Evolutionary conservation across 306 rosid species (phyloP), one percentile per base, ranked within the genome.

Genomic region (Quillaja saponaria): DNA sequence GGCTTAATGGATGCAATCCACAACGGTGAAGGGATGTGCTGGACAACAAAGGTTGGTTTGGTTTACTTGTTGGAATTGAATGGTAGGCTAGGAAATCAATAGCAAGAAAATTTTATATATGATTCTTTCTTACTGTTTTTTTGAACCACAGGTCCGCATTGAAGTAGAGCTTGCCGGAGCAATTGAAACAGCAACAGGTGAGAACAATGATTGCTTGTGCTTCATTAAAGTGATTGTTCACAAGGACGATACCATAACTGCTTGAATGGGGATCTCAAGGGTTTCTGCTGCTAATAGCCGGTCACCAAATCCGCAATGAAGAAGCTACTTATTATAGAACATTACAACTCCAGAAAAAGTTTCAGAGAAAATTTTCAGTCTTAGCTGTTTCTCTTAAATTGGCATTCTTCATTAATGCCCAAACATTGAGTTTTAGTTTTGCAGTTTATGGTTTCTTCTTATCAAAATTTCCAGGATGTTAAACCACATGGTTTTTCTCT

Each of bases 261-360:
- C 86, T 81, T 18, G 86, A 73, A 50, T 81, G 86, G 78, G 85
- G 82, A n/a, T n/a, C 8, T 77, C 86, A 6, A 70, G 86, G 63
- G 82, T 81, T 42, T 45, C 38, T n/a, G 44, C 78, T 13, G 82
- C 78, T n/a, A 81, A 66, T 58, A 58, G 78, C 58, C 71, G 80
- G n/a, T 70, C 72, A 8, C 85, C 82, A 50, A 81, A 66, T 73
- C 82, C 76, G 35, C 75, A 77, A 4, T 81, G 34, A 58, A 57
- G 39, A 55, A 44, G 17, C 59, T 10, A 16, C 20, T 5, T 16
- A 25, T 19, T 37, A 54, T 16, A 48, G 42, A 61, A 14, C n/a
- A n/a, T n/a, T n/a, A n/a, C n/a, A n/a, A n/a, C 16, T 12, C 8
- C 14, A 13, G 41, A 45, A 40, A 39, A 14, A 14, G 6, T 16